Evolutionary conservation across 2,329 filamentous ascomycete genomes (phyloP).

Genomic region (Stagonosporopsis rhizophila): DNA sequence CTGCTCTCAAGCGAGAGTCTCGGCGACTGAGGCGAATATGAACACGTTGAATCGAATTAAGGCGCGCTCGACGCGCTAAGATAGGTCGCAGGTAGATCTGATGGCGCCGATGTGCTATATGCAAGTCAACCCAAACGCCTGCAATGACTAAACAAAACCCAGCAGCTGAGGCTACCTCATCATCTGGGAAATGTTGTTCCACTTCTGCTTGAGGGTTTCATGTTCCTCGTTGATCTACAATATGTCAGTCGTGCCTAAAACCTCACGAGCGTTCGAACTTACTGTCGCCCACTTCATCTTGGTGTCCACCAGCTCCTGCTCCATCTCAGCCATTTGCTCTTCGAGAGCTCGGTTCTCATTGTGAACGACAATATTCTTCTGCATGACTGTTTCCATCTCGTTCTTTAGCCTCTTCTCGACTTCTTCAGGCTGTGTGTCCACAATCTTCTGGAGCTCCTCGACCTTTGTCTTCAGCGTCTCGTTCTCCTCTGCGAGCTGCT

Average conservation of each 20-base stretch:
- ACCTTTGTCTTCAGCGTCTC: slow-evolving; percentile 87
- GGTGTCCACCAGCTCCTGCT: slow-evolving; percentile 87
- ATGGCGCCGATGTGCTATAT: slow-evolving; percentile 31
- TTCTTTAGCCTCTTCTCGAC: slow-evolving; percentile 81
- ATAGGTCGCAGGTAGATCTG: slow-evolving; percentile 26
- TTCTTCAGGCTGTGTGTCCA: slow-evolving; percentile 88
- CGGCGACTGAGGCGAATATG: slow-evolving; percentile 34
- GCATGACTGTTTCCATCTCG: slow-evolving; percentile 92
- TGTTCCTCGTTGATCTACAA: slow-evolving; percentile 56
- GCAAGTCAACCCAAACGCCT: slow-evolving; percentile 33
- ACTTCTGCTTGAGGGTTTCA: slow-evolving; percentile 58
- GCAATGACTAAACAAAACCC: slow-evolving; percentile 20
- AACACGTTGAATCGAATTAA: slow-evolving; percentile 40
- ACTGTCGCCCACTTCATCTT: slow-evolving; percentile 98
- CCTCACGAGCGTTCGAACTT: slow-evolving; percentile 55
- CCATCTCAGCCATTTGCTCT: slow-evolving; percentile 89
- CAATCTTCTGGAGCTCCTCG: slow-evolving; percentile 80
- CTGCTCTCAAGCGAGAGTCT: slow-evolving; percentile 2
- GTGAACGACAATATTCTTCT: slow-evolving; percentile 89
- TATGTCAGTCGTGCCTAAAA: slow-evolving; percentile 47
- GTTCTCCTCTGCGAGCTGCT: slow-evolving; percentile 86
- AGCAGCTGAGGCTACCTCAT: slow-evolving; percentile 45
- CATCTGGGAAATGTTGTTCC: slow-evolving; percentile 56
- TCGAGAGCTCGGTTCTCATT: slow-evolving; percentile 89
- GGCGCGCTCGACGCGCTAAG: slow-evolving; percentile 33